Conservation (phyloP, 495 filamentous ascomycete genomes). For the Recurvomyces mirabilis region DNA sequence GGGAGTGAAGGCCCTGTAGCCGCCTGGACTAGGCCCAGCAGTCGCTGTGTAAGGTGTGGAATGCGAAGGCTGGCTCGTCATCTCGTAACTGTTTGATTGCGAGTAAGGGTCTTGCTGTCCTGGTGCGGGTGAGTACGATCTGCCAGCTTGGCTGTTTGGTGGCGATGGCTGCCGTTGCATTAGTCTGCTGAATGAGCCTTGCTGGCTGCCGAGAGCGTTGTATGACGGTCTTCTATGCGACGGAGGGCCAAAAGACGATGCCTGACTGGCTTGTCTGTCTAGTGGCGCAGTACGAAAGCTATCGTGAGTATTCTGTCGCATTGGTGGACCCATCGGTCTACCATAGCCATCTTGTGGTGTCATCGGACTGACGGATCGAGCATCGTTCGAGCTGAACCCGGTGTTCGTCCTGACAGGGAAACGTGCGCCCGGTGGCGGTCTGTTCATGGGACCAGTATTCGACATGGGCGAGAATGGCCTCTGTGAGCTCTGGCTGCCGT, state of each 20-base stretch:
- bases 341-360: conserved; percentile 5
- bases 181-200: conserved; percentile 15
- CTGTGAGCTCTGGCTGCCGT: conserved; percentile 2
- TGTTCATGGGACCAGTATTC: conserved; percentile 3
- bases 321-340: conserved; percentile 1
- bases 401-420: conserved; percentile 18
- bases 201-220: conserved; percentile 15
- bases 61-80: conserved; percentile 16
- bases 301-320: conserved; percentile 12
- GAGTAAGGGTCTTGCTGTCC: too few relatives aligned
- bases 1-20: conserved; percentile 24
- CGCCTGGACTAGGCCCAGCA: neutral
- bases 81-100: conserved; percentile 20
- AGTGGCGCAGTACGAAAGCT: conserved; percentile 1
- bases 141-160: too few relatives aligned
- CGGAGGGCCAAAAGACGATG: conserved; percentile 7
- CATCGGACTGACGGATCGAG: conserved; percentile 1
- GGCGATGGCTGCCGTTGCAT: too few relatives aligned
- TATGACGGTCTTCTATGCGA: conserved; percentile 8
- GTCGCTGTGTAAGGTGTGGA: neutral
- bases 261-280: conserved; percentile 9
- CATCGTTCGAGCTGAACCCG: conserved; percentile 19
- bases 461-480: conserved; percentile 4
- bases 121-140: too few relatives aligned
- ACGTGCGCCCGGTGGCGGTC: conserved; percentile 6